A percentile compares a stretch with the other conserved stretches of the same genome.
Evolutionary conservation across 495 filamentous ascomycete genomes (phyloP).

Genomic region (Geoglossum glabrum): DNA sequence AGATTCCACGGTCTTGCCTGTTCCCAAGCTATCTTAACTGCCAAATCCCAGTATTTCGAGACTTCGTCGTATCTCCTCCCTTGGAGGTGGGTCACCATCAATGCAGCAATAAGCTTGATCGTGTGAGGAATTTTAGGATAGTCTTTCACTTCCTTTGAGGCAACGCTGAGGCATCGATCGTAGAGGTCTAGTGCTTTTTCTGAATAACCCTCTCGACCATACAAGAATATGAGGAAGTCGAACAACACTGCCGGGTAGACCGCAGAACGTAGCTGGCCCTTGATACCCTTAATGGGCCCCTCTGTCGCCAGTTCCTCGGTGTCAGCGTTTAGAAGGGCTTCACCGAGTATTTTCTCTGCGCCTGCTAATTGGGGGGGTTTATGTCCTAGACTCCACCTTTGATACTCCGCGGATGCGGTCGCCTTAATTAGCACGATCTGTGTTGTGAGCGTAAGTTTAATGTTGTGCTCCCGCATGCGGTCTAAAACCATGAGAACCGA

Average conservation of each 20-base stretch:
- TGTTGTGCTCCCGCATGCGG: constrained; percentile 27
- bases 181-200: constrained; percentile 34
- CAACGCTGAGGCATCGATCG: constrained; percentile 24
- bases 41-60: constrained; percentile 42
- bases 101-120: neutral
- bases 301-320: constrained; percentile 14
- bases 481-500: constrained; percentile 32
- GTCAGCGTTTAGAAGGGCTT: constrained; percentile 15
- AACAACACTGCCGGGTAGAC: constrained; percentile 29
- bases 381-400: neutral
- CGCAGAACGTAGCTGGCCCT: constrained; percentile 13
- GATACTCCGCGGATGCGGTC: constrained; percentile 14
- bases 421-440: constrained; percentile 27
- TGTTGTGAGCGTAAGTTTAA: constrained; percentile 25
- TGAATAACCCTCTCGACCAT: constrained; percentile 35
- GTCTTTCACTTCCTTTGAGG: constrained; percentile 11
- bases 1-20: constrained; percentile 10
- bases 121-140: neutral
- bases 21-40: constrained; percentile 26
- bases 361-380: constrained; percentile 13
- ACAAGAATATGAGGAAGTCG: constrained; percentile 39
- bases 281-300: constrained; percentile 13
- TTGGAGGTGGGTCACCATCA: constrained; percentile 9
- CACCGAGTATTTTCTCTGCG: constrained; percentile 21
- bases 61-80: constrained; percentile 31